Base-by-base conservation (phyloP, 148 eudicot species). In the Nepenthes gracilis region DNA sequence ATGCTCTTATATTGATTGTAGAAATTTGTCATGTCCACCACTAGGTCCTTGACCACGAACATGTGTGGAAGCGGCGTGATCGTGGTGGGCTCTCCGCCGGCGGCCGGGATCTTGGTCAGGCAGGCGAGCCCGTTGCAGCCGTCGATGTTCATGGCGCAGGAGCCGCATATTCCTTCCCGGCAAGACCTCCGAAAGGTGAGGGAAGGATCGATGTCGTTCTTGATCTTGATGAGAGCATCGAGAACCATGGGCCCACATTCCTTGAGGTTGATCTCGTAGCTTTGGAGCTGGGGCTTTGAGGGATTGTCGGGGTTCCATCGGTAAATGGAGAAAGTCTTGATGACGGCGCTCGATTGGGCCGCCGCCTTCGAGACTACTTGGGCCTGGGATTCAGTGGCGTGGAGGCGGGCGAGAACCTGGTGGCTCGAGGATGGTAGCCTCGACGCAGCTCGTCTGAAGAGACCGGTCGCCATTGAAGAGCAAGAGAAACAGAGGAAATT, bases 131-230 rank as follows among this genome's bases (percentile, higher is more conserved):
- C 96, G 47, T 93, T 93, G 47, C 86, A 72, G 1, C 98, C 98
- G 60, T 93, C 85, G 65, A 93, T 93, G 70, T 93, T 93, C 98
- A 93, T 93, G 9, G 98, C 98, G 64, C 98, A 93, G 1, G 98
- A 93, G 0, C 98, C 98, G 23, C 98, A 93, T 11, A 93, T 93
- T 1, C 98, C 98, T 43, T 93, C 96, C 0, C 99, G 85, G 63
- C 96, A 88, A 0, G 99, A 93, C 7, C 99, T 76, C 4, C 99
- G 88, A 74, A 88, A 93, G 47, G 99, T 93, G 36, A 93, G 84
- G 11, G 95, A 59, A 0, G 99, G 95, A 47, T 93, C 99, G 61
- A 86, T 70, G 58, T 93, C 99, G 80, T 84, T 93, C 74, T 93
- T 93, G 67, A 93, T 93, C 77, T 93, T 93, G 75, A 88, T 84